Conservation (phyloP, 257 asterid species). For the Solanum virginianum region DNA sequence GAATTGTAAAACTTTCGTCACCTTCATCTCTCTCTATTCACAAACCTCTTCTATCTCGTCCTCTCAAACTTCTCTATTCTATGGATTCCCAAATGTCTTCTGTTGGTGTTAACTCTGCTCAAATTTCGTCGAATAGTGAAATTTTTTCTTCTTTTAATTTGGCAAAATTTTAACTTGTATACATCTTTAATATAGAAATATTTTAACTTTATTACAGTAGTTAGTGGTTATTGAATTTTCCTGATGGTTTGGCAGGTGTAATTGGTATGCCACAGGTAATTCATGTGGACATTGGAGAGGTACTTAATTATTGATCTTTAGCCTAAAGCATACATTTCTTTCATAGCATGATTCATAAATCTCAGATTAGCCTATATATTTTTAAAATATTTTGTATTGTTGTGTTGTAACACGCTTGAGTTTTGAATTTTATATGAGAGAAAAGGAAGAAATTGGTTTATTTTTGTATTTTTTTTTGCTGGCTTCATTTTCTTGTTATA, state of each 20-base stretch:
- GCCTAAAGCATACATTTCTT: background rate
- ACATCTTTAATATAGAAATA: background rate
- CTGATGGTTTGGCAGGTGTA: constrained; percentile 14
- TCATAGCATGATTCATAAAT: background rate
- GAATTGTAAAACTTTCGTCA: background rate
- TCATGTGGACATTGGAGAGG: constrained; percentile 28
- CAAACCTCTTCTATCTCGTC: no score
- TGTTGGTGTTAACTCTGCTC: no score
- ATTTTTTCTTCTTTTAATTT: constrained; percentile 1
- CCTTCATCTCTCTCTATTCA: no score
- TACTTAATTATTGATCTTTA: background rate
- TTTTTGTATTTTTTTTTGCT: no score
- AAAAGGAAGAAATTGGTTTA: background rate
- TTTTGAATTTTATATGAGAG: background rate
- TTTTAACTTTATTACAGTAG: background rate
- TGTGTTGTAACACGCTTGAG: background rate
- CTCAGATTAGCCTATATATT: background rate
- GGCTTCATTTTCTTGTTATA: no score
- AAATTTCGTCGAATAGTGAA: background rate
- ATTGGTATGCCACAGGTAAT: constrained; percentile 25
- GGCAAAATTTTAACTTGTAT: background rate
- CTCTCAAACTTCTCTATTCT: no score
- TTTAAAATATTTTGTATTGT: background rate
- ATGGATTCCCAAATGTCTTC: no score
- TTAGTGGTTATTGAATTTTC: background rate